Conservation (phyloP, 768 basidiomycete genomes). For the Symmetrospora coprosmae region DNA sequence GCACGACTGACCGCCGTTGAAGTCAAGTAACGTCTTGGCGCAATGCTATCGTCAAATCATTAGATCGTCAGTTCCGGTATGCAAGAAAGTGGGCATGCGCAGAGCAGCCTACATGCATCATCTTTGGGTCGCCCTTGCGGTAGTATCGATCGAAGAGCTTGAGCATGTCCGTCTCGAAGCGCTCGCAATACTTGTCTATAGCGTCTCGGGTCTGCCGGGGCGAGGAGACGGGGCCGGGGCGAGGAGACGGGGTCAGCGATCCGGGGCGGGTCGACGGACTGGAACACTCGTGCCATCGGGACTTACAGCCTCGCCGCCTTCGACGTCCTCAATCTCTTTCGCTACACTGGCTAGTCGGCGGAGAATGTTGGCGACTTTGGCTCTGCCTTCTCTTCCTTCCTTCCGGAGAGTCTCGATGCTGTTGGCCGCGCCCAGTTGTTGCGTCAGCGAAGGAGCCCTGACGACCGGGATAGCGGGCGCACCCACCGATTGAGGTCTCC, state of each 20-base stretch:
- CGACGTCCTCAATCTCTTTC: slow-evolving; percentile 73
- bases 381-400: slow-evolving; percentile 66
- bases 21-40: slow-evolving; percentile 87
- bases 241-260: too few relatives aligned
- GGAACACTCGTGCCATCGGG: neutral
- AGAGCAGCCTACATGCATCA: slow-evolving; percentile 70
- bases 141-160: slow-evolving; percentile 90
- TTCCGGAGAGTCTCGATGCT: slow-evolving; percentile 63
- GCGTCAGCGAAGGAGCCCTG: slow-evolving; percentile 16
- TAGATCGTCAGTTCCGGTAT: too few relatives aligned
- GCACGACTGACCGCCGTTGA: slow-evolving; percentile 92
- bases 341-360: slow-evolving; percentile 72
- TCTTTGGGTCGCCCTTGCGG: slow-evolving; percentile 90
- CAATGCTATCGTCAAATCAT: slow-evolving; percentile 60
- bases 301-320: slow-evolving; percentile 61
- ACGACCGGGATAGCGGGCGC: slow-evolving; percentile 26
- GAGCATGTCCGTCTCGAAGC: slow-evolving; percentile 97
- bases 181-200: slow-evolving; percentile 94
- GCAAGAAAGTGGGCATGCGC: neutral
- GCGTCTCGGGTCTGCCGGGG: slow-evolving; percentile 74
- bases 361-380: slow-evolving; percentile 72
- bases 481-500: slow-evolving; percentile 49
- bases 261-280: neutral
- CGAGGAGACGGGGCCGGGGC: too few relatives aligned
- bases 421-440: slow-evolving; percentile 15